Percentiles rank a stretch among this genome's conserved stretches.
phyloP scores from a whole-genome alignment of 176 grass and related monocot species.

The Aegilops sharonensis region DNA sequence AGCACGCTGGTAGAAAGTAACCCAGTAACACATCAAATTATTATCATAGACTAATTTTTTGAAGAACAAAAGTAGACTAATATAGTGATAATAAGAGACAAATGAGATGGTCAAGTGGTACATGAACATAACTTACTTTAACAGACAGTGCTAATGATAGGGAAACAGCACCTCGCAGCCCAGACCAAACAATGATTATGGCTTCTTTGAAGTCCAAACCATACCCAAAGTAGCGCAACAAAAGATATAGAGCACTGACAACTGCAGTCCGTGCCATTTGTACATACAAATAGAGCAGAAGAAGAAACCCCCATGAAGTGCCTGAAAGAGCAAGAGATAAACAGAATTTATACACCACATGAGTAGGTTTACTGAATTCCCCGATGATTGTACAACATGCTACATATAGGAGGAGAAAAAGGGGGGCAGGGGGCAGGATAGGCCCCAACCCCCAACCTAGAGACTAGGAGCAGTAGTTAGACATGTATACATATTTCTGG shows the following conservation, averaged over 20 bases:
- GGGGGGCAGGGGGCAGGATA: too few relatives aligned
- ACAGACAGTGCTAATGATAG: slow-evolving; percentile 68
- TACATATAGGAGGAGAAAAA: too few relatives aligned
- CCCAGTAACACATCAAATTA: slow-evolving; percentile 22
- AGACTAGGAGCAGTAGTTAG: too few relatives aligned
- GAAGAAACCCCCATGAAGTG: slow-evolving; percentile 76
- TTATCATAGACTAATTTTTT: neutral
- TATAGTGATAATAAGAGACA: slow-evolving; percentile 8
- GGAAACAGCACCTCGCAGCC: slow-evolving; percentile 81
- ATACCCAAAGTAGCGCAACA: slow-evolving; percentile 76
- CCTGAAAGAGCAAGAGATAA: slow-evolving; percentile 51
- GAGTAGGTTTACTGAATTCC: too few relatives aligned
- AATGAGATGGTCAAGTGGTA: neutral
- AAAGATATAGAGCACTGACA: slow-evolving; percentile 62
- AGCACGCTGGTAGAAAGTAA: slow-evolving; percentile 39
- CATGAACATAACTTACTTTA: slow-evolving; percentile 56
- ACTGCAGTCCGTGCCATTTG: slow-evolving; percentile 66
- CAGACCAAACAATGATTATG: slow-evolving; percentile 76
- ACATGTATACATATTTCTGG: too few relatives aligned
- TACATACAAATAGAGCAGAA: slow-evolving; percentile 85
- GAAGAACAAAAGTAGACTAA: neutral
- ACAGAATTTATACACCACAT: slow-evolving; percentile 2
- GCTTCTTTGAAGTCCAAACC: slow-evolving; percentile 81
- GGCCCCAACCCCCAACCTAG: too few relatives aligned
- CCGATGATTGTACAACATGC: too few relatives aligned